These are phyloP conservation scores for Solanum hybrid DNA, from an alignment of 305 asterid species.

Conservation along the genomic window DNA sequence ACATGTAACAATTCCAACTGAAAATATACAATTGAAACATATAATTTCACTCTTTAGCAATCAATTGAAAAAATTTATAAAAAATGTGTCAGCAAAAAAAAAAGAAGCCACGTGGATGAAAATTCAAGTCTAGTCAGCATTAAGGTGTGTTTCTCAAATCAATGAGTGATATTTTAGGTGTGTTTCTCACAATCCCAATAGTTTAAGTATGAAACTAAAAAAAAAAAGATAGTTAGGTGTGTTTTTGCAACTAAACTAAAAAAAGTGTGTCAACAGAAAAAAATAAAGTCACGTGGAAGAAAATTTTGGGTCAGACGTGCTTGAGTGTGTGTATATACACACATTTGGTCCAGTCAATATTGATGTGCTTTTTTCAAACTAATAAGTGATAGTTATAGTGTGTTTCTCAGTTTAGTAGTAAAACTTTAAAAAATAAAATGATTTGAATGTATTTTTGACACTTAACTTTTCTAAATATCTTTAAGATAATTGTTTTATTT, in stretches of 20 bases:
- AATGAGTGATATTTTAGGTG: neutral
- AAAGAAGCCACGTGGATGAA: neutral
- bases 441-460: neutral
- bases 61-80: neutral
- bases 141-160: neutral
- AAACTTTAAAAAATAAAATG: no score
- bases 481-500: neutral
- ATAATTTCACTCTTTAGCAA: neutral
- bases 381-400: neutral
- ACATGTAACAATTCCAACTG: neutral
- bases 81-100: neutral
- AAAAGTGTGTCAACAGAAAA: no score
- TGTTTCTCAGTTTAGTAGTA: neutral
- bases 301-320: neutral
- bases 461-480: neutral
- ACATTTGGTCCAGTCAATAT: neutral
- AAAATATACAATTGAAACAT: neutral
- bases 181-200: neutral
- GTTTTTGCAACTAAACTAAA: neutral
- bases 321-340: neutral
- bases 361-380: no score
- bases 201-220: no score
- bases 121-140: neutral
- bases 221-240: accelerated
- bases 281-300: neutral